phyloP scores from a whole-genome alignment of 2,329 filamentous ascomycete genomes.

The Cladosporium oxysporum region DNA sequence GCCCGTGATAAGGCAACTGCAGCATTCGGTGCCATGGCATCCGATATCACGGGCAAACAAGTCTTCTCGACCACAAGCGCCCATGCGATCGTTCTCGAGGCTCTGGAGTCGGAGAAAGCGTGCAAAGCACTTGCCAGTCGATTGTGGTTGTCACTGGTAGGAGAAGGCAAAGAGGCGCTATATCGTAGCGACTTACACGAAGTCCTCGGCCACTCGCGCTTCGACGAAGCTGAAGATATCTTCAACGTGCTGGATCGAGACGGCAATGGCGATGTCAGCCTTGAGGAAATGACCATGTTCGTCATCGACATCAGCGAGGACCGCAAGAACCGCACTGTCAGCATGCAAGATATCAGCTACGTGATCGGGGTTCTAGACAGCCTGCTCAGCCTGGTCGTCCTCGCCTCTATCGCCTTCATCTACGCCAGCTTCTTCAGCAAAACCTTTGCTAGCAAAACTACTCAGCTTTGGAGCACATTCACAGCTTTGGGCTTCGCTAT shows the following conservation, averaged over 20 bases:
- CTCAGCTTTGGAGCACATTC: constrained; percentile 32
- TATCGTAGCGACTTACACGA: constrained; percentile 32
- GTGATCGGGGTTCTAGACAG: constrained; percentile 40
- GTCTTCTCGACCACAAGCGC: constrained; percentile 62
- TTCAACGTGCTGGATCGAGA: constrained; percentile 37
- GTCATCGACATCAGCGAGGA: constrained; percentile 34
- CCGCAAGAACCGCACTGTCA: constrained; percentile 35
- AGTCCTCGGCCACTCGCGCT: constrained; percentile 31
- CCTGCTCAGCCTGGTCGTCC: constrained; percentile 33
- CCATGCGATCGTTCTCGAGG: constrained; percentile 34
- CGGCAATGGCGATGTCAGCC: constrained; percentile 38
- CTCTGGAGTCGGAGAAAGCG: constrained; percentile 33
- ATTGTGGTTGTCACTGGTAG: constrained; percentile 39
- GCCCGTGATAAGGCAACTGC: constrained; percentile 83
- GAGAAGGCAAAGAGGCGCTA: constrained; percentile 31
- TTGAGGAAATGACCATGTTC: constrained; percentile 39
- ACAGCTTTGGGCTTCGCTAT: constrained; percentile 78
- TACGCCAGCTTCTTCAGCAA: constrained; percentile 39
- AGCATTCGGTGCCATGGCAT: constrained; percentile 79
- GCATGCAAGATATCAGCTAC: constrained; percentile 39
- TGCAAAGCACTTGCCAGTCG: constrained; percentile 38
- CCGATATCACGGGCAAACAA: constrained; percentile 82
- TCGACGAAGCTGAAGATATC: constrained; percentile 35
- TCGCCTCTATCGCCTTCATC: constrained; percentile 36
- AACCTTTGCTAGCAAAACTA: constrained; percentile 30